These are phyloP conservation scores for Sugiyamaella qingdaonensis DNA, from an alignment of 805 yeast genomes.

Conservation along the genomic window DNA sequence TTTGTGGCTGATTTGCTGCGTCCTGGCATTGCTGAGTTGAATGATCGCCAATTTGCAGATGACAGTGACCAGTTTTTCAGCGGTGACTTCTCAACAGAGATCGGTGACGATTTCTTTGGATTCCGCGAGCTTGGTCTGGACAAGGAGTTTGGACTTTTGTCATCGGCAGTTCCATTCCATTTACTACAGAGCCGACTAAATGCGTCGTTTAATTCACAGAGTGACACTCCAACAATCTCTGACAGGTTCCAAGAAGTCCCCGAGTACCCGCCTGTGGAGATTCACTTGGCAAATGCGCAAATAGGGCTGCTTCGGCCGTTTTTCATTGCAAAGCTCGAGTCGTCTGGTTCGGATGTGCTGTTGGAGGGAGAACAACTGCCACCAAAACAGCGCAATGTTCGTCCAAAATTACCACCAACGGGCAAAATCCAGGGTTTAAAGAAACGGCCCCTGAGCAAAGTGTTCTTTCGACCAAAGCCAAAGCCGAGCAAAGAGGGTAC, in stretches of 20 bases:
- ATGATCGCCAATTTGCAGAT: slow-evolving; percentile 77
- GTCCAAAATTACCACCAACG: slow-evolving; percentile 85
- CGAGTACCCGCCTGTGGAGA: slow-evolving; percentile 49
- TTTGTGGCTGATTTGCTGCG: slow-evolving; percentile 77
- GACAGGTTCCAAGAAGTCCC: slow-evolving; percentile 41
- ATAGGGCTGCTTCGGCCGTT: slow-evolving; percentile 59
- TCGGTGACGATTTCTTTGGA: slow-evolving; percentile 98
- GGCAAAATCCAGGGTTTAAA: slow-evolving; percentile 74
- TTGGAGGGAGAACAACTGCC: slow-evolving; percentile 85
- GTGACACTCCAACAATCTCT: slow-evolving; percentile 43
- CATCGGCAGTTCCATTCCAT: slow-evolving; percentile 85
- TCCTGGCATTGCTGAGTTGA: slow-evolving; percentile 63
- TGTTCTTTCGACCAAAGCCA: slow-evolving; percentile 17
- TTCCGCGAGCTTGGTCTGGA: slow-evolving; percentile 91
- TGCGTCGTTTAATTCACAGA: slow-evolving; percentile 43
- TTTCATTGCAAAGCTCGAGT: slow-evolving; percentile 32
- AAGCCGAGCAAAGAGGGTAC: not conserved
- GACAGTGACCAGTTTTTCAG: slow-evolving; percentile 90
- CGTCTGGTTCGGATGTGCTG: slow-evolving; percentile 25
- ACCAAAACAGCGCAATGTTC: slow-evolving; percentile 63
- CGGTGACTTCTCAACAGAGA: slow-evolving; percentile 89
- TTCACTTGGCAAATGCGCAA: slow-evolving; percentile 48
- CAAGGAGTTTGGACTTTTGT: slow-evolving; percentile 80
- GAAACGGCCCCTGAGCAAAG: slow-evolving; percentile 38
- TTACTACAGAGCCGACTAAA: slow-evolving; percentile 72